Base-by-base conservation (phyloP, 2,329 filamentous ascomycete species). In the Aspergillus sp. region DNA sequence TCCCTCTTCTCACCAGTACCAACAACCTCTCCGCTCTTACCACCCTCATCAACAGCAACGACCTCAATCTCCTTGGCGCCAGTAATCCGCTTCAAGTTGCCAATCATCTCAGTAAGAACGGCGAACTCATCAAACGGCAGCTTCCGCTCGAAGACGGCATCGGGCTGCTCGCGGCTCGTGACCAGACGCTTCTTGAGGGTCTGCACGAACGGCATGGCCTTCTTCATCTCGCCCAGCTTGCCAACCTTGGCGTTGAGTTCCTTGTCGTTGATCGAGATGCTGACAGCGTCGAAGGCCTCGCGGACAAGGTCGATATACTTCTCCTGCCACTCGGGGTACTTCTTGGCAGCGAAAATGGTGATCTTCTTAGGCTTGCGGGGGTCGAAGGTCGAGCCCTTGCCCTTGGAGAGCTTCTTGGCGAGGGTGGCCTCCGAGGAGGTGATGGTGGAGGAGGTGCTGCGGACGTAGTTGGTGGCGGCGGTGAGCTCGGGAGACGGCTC, bases 131-230 rank as follows among this genome's bases (percentile, higher is more conserved):
- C 85, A 67, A 97, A 98, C 1, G 82, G 78, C 52, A 98, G 76
- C 71, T 91, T 88, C 56, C 90, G 80, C 64, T 91, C 83, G 62
- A 97, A 84, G 7, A 96, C 88, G 2, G 72, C 76, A 20, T 79
- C 75, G 1, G 81, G 73, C 12, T 76, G 72, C 70, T 91, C 82
- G 52, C 87, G 85, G 44, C 78, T 76, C 33, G 66, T 65, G 49
- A 89, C 77, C 48, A 98, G 79, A 45, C 88, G 82, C 68, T 81
- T 87, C 84, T 96, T 96, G 51, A 97, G 75, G 5, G 68, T 73
- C 73, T 97, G 90, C 44, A 96, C 84, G 63, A 96, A 97, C 0
- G 93, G 93, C 91, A 97, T 97, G 2, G 90, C 91, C 74, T 94
- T 93, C 82, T 97, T 98, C 79, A 90, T 89, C 54, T 72, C 70